Percentiles rank a stretch among this genome's conserved stretches.
Evolutionary conservation across 176 grass and related monocot species (phyloP).

Genomic region (Metroxylon sagu): DNA sequence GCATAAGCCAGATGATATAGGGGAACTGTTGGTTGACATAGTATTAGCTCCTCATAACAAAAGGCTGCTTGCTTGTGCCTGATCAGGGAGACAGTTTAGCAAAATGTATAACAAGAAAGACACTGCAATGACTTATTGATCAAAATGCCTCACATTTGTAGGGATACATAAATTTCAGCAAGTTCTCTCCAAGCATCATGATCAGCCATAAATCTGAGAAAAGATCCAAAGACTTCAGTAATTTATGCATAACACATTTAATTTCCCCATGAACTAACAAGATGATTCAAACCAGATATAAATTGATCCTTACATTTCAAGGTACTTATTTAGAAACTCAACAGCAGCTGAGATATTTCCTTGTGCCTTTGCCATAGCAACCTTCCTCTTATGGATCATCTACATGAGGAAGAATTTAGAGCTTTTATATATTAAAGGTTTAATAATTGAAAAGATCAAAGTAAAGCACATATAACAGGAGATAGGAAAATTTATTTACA

Average conservation of each 20-base stretch:
- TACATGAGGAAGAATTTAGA: conserved; percentile 17
- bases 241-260: not conserved
- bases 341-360: conserved; percentile 63
- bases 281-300: not conserved
- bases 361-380: conserved; percentile 91
- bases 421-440: no score
- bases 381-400: conserved; percentile 86
- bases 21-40: conserved; percentile 86
- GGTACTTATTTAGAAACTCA: conserved; percentile 76
- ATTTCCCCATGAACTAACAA: not conserved
- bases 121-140: conserved; percentile 11
- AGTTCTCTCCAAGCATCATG: conserved; percentile 99
- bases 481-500: no score
- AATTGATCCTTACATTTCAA: conserved; percentile 71
- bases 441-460: no score
- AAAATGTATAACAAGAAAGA: not conserved
- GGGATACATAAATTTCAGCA: conserved; percentile 80
- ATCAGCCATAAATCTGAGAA: conserved; percentile 95
- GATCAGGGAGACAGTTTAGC: conserved; percentile 10
- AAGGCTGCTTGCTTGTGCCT: conserved; percentile 97
- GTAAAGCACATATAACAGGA: no score
- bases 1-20: conserved; percentile 90
- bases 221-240: conserved; percentile 12
- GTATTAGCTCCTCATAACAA: conserved; percentile 98
- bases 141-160: conserved; percentile 65